Base-by-base conservation (phyloP, 1,284 basidiomycete species). In the Puccinia horiana region DNA sequence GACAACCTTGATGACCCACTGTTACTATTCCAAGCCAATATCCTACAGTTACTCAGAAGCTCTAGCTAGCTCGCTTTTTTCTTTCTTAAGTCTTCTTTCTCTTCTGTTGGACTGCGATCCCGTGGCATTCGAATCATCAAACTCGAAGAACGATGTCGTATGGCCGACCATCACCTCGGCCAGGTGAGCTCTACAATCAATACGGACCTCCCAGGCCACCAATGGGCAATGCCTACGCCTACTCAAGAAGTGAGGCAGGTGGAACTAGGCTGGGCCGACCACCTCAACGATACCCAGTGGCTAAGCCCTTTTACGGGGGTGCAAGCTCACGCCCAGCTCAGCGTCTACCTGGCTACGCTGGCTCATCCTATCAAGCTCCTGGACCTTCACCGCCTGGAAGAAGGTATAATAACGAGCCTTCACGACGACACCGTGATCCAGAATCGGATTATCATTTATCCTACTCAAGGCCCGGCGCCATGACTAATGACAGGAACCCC, bases 191-290 rank as follows among this genome's bases (percentile, higher is more conserved):
- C 16, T 54, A 35, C 72, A 74, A 74, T 32, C 61, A 23, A 65
- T 70, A 70, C 42, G 69, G 42, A 47, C 69, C 69, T 70, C 69
- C 69, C 29, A 47, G 44, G 69, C 69, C 69, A 23, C 47, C 69
- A 20, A 70, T 44, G 69, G 72, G 49, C 32, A 56, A 74, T 14
- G 44, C 35, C 72, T 35, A 74, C 37, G 44, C 5, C 44, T 74
- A 74, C 49, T 26, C 72, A 32, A 74, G 72, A 74, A 74, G 72
- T 54, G 72, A 52, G 72, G 72, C 72, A 74, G 72, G 72, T 56
- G 72, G 72, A 14, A 54, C 49, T 29, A 74, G 72, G 72, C 72
- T 35, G 72, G 47, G 69, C 47, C 72, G 47, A 56, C 72, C 72
- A 54, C 72, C 72, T 32, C 72, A 54, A 56, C 47, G 72, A 56